Evolutionary conservation across 225 moss, liverwort and hornwort genomes (phyloP).

Genomic region (Bryum argenteum): DNA sequence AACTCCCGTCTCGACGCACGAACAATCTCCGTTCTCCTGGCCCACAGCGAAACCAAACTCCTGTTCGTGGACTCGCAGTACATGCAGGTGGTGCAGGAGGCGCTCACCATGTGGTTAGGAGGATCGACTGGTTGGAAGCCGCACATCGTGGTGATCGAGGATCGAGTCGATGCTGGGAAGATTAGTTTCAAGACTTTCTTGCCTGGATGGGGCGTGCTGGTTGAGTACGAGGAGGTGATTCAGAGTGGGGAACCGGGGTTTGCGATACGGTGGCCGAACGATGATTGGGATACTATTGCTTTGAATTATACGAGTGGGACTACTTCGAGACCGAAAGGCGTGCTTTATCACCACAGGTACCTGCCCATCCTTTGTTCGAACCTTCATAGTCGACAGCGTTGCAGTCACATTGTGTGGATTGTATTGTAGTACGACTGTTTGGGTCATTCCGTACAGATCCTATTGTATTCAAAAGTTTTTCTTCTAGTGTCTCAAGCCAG

Average conservation of each 20-base stretch:
- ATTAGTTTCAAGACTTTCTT: slow-evolving; percentile 53
- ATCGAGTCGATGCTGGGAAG: slow-evolving; percentile 49
- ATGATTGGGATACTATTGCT: slow-evolving; percentile 82
- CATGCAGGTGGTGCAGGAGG: slow-evolving; percentile 61
- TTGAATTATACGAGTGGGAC: slow-evolving; percentile 88
- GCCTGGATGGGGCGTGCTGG: slow-evolving; percentile 57
- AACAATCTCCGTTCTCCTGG: slow-evolving; percentile 46
- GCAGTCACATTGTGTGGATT: no score
- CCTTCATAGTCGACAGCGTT: no score
- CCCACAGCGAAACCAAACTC: slow-evolving; percentile 53
- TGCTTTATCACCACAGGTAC: slow-evolving; percentile 76
- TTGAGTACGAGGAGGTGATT: slow-evolving; percentile 75
- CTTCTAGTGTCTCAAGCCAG: no score
- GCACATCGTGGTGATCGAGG: slow-evolving; percentile 59
- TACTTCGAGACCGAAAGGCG: slow-evolving; percentile 78
- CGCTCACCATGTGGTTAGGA: slow-evolving; percentile 52
- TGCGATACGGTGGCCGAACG: slow-evolving; percentile 58
- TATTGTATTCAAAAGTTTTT: no score
- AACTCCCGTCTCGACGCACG: slow-evolving; percentile 57
- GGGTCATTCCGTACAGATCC: no score
- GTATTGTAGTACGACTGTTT: no score
- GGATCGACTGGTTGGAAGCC: slow-evolving; percentile 42
- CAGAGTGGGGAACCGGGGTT: slow-evolving; percentile 62
- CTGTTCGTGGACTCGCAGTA: slow-evolving; percentile 69
- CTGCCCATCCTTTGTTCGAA: no score